Evolutionary conservation across 495 filamentous ascomycete genomes (phyloP).

Genomic region (Schizothecium vesticola): DNA sequence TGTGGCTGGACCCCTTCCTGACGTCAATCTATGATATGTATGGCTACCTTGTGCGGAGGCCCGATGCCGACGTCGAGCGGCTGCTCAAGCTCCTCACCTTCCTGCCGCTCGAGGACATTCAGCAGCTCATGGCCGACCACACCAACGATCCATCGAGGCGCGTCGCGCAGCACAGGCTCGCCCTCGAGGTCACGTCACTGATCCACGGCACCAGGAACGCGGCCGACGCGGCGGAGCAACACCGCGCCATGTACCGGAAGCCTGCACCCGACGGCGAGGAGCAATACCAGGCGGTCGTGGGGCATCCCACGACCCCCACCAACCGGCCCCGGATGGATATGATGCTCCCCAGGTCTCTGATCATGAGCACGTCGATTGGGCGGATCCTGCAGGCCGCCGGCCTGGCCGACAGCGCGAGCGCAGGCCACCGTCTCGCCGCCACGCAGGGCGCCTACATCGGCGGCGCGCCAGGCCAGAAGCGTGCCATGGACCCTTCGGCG

Average conservation of each 20-base stretch:
- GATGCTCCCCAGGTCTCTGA: conserved; percentile 60
- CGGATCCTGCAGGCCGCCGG: conserved; percentile 64
- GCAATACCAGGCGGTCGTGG: conserved; percentile 12
- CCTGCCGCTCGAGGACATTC: conserved; percentile 61
- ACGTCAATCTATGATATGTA: conserved; percentile 84
- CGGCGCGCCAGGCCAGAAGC: conserved; percentile 44
- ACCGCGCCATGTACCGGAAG: conserved; percentile 50
- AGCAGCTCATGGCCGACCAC: conserved; percentile 60
- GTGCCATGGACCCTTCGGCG: conserved; percentile 46
- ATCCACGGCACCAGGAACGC: conserved; percentile 65
- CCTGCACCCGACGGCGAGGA: neutral
- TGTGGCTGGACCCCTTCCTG: conserved; percentile 83
- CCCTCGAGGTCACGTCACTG: conserved; percentile 70
- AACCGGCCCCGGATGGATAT: conserved; percentile 51
- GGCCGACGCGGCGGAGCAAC: conserved; percentile 49
- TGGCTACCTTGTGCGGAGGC: conserved; percentile 74
- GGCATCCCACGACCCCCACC: conserved; percentile 38
- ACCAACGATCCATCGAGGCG: conserved; percentile 59
- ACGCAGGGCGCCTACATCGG: conserved; percentile 62
- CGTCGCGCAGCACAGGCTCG: conserved; percentile 74
- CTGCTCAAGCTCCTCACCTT: conserved; percentile 93
- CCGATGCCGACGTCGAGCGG: conserved; percentile 71
- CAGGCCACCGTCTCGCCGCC: conserved; percentile 59
- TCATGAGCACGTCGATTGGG: conserved; percentile 55
- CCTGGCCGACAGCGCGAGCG: conserved; percentile 56